These are phyloP conservation scores for Knoxia roxburghii DNA, from an alignment of 257 asterid genomes.

Conservation along the genomic window DNA sequence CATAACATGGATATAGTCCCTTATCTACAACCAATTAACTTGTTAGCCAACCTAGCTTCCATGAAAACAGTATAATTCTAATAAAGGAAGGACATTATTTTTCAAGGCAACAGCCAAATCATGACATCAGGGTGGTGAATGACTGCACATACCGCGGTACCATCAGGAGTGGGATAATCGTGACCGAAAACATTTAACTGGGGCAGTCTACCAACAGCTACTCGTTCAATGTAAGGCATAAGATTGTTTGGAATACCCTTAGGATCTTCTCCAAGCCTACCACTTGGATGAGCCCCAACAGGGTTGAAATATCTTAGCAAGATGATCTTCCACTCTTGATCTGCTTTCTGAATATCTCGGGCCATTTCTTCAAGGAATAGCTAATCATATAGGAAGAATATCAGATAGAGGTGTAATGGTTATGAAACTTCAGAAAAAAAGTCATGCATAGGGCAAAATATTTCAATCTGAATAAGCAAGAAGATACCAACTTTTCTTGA, in stretches of 20 bases:
- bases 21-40: constrained; percentile 43
- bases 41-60: too few species aligned
- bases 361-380: constrained; percentile 87
- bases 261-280: constrained; percentile 89
- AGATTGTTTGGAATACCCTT: constrained; percentile 96
- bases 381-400: constrained; percentile 27
- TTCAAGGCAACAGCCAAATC: neutral
- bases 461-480: neutral
- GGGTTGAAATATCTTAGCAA: constrained; percentile 92
- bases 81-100: neutral
- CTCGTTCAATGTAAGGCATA: constrained; percentile 93
- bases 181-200: constrained; percentile 84
- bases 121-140: neutral
- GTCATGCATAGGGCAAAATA: neutral
- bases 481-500: neutral
- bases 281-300: constrained; percentile 93
- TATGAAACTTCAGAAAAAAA: neutral
- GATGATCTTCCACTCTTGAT: constrained; percentile 71
- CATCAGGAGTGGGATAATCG: constrained; percentile 94
- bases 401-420: neutral
- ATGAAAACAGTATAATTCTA: neutral
- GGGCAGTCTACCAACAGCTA: constrained; percentile 83
- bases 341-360: constrained; percentile 68
- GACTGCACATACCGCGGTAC: constrained; percentile 65
- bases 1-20: constrained; percentile 98